A percentile compares a stretch with the other conserved stretches of the same genome.
Conservation (phyloP, 1,284 basidiomycete species). For the Ustilago lituana region DNA sequence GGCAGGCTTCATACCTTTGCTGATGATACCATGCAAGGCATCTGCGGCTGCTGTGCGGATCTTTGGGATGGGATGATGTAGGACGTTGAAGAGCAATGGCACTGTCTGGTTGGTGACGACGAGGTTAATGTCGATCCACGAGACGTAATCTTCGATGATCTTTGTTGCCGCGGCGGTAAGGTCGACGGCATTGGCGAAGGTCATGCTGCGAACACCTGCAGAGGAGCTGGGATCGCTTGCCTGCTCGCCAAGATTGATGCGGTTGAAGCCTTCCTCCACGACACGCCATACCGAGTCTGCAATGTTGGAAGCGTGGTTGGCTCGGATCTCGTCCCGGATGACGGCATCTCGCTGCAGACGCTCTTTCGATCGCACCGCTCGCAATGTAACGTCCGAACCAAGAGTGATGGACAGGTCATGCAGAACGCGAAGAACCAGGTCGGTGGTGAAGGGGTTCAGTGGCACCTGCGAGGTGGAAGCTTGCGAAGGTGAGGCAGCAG, state of each 20-base stretch:
- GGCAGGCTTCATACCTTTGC: constrained; percentile 89
- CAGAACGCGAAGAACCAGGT: constrained; percentile 61
- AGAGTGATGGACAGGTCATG: constrained; percentile 65
- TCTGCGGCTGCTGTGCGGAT: constrained; percentile 81
- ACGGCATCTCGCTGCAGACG: constrained; percentile 63
- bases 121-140: constrained; percentile 97
- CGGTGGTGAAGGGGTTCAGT: constrained; percentile 91
- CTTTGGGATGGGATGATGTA: constrained; percentile 77
- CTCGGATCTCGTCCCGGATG: constrained; percentile 64
- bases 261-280: constrained; percentile 75
- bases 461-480: constrained; percentile 76
- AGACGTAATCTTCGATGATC: constrained; percentile 92
- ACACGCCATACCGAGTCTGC: constrained; percentile 88
- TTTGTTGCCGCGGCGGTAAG: constrained; percentile 81
- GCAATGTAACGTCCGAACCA: constrained; percentile 64
- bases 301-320: constrained; percentile 78
- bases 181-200: constrained; percentile 68
- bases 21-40: constrained; percentile 82
- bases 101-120: constrained; percentile 92
- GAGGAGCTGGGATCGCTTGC: constrained; percentile 11
- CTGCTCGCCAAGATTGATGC: constrained; percentile 42
- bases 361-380: constrained; percentile 61
- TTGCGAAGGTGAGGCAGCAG: constrained; percentile 69
- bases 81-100: constrained; percentile 82
- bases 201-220: constrained; percentile 71